Evolutionary conservation across 495 filamentous ascomycete species (phyloP).

Genomic region (Aspergillus conjunctus): DNA sequence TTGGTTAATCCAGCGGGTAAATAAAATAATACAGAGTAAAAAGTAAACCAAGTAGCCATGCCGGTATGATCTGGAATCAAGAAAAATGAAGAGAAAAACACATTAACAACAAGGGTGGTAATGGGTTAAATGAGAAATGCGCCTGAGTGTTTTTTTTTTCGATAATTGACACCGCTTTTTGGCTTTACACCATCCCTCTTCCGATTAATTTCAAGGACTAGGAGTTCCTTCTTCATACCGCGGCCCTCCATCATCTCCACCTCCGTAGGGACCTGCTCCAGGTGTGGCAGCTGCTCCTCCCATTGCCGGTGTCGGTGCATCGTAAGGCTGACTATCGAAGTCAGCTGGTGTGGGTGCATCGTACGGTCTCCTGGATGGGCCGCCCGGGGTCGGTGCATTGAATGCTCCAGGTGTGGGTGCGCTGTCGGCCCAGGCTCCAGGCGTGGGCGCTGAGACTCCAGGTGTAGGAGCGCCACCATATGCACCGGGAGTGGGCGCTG

Average conservation of each 20-base stretch:
- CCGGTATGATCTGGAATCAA: constrained; percentile 12
- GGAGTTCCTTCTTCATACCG: constrained; percentile 58
- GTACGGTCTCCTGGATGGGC: constrained; percentile 45
- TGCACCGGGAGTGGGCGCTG: constrained; percentile 53
- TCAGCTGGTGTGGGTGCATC: constrained; percentile 64
- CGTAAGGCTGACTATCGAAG: constrained; percentile 60
- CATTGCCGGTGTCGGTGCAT: constrained; percentile 80
- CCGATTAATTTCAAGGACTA: constrained; percentile 40
- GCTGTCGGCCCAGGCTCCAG: constrained; percentile 65
- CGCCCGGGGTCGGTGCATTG: constrained; percentile 61
- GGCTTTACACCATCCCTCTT: background rate
- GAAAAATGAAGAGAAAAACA: constrained; percentile 10
- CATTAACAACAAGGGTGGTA: background rate
- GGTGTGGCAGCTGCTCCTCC: constrained; percentile 71
- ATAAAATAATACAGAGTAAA: constrained; percentile 15
- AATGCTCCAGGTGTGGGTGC: constrained; percentile 65
- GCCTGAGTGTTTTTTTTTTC: constrained; percentile 7
- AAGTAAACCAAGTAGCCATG: constrained; percentile 13
- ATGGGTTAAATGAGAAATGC: background rate
- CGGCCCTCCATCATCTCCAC: constrained; percentile 58
- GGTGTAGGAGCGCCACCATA: constrained; percentile 68
- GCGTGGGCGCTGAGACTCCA: constrained; percentile 76
- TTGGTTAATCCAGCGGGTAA: background rate
- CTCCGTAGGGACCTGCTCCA: constrained; percentile 61
- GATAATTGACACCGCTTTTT: background rate